These are phyloP conservation scores for Scedosporium boydii DNA, from an alignment of 2,329 filamentous ascomycete genomes.

Conservation along the genomic window DNA sequence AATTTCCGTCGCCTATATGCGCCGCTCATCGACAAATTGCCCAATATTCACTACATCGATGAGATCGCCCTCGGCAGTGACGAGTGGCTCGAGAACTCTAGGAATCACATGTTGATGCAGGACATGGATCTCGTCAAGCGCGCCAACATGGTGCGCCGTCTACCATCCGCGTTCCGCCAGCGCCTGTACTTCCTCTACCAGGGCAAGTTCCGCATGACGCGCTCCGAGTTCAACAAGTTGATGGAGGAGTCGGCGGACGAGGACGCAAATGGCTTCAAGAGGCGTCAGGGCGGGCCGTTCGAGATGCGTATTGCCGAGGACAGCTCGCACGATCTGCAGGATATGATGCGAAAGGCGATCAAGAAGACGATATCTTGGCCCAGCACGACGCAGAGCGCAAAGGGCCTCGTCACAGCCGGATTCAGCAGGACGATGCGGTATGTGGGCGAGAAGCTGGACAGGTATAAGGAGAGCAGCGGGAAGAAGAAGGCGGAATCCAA, in stretches of 20 bases:
- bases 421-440: constrained; percentile 62
- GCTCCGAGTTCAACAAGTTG: constrained; percentile 75
- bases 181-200: constrained; percentile 95
- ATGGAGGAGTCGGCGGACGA: constrained; percentile 68
- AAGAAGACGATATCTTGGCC: constrained; percentile 88
- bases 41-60: constrained; percentile 74
- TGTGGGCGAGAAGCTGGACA: constrained; percentile 68
- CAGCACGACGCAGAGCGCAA: constrained; percentile 77
- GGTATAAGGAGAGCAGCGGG: constrained; percentile 40
- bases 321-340: constrained; percentile 54
- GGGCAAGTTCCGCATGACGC: constrained; percentile 77
- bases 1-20: constrained; percentile 90
- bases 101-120: constrained; percentile 64
- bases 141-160: constrained; percentile 89
- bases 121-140: constrained; percentile 88
- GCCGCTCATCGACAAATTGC: constrained; percentile 79
- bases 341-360: constrained; percentile 66
- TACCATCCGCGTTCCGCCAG: constrained; percentile 78
- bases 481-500: constrained; percentile 12
- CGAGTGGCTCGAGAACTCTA: constrained; percentile 32
- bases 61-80: constrained; percentile 44
- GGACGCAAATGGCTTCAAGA: constrained; percentile 56
- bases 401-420: constrained; percentile 74
- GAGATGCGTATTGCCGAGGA: constrained; percentile 74
- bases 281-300: constrained; percentile 72